Evolutionary conservation across 2,329 filamentous ascomycete species (phyloP).

Genomic region (Cadophora malorum): DNA sequence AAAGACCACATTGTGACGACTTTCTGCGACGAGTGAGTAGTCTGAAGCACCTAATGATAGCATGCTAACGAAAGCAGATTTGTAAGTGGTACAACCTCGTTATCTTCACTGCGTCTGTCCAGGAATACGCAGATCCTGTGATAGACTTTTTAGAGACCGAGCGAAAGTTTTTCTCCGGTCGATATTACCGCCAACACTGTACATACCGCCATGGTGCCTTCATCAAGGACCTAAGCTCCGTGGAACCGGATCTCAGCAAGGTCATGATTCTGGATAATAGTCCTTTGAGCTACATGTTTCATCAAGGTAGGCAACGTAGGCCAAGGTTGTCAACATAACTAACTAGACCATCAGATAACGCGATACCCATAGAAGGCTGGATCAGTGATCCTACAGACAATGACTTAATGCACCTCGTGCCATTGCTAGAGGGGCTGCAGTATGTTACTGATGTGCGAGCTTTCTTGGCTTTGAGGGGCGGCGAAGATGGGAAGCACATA

Average conservation of each 20-base stretch:
- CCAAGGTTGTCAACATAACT: background rate
- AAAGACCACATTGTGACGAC: slow-evolving; percentile 95
- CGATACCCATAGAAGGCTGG: slow-evolving; percentile 98
- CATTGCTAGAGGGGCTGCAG: slow-evolving; percentile 90
- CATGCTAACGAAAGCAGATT: slow-evolving; percentile 58
- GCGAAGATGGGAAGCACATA: slow-evolving; percentile 70
- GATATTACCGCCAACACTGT: slow-evolving; percentile 97
- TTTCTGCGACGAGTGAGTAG: slow-evolving; percentile 79
- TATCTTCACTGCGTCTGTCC: slow-evolving; percentile 94
- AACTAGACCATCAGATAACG: slow-evolving; percentile 76
- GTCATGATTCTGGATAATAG: slow-evolving; percentile 99
- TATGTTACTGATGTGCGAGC: slow-evolving; percentile 96
- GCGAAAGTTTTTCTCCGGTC: slow-evolving; percentile 90
- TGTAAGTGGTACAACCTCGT: slow-evolving; percentile 99
- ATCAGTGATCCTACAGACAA: slow-evolving; percentile 98
- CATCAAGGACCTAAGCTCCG: slow-evolving; percentile 95
- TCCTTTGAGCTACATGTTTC: slow-evolving; percentile 97
- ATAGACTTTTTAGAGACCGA: slow-evolving; percentile 99
- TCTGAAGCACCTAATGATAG: background rate
- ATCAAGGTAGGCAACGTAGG: slow-evolving; percentile 74
- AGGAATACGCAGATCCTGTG: slow-evolving; percentile 97
- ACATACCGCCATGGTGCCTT: slow-evolving; percentile 95
- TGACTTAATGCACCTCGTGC: slow-evolving; percentile 90
- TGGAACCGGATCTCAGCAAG: slow-evolving; percentile 95
- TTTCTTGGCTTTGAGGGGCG: slow-evolving; percentile 84